Base-by-base conservation (phyloP, 148 eudicot species). In the Rhododendron ferrugineum region DNA sequence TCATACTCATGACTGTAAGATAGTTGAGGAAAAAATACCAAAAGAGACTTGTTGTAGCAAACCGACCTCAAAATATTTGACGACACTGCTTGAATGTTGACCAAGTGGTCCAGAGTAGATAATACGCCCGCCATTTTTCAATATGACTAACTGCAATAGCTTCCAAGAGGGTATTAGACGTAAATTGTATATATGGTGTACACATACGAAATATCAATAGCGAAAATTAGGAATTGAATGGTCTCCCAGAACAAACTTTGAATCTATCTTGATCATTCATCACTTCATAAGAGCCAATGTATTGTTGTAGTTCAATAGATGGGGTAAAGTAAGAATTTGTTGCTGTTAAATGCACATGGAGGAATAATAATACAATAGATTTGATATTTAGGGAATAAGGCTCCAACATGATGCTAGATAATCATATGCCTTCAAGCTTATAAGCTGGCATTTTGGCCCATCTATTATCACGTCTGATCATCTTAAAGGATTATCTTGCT, bases 101-200 rank as follows among this genome's bases (percentile, higher is more conserved):
- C 98, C 98, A 36, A 95, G 80, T 28, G 92, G 94, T 86, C 98
- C 97, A 37, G 93, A 94, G 85, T 95, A 95, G 85, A 95, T 94
- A 64, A 92, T 86, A 44, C 77, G 90, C 11, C 98, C 97, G 6
- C 97, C 96, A 70, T 87, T 64, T 91, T 93, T 92, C 88, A 95
- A 87, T 3, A 95, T 91, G 73, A 94, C 72, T 88, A 95, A 87
- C 98, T 95, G 91, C 88, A 89, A 84, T 4, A 36, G 56, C 75
- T 47, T 60, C 40, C 30, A 78, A 78, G 66, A 8, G 20, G 37
- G 34, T 52, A 46, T 72, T 80, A 81, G 22, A 83, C 16, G n/a
- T 11, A 76, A 54, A 9, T 84, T 36, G 7, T 40, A 0, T 40
- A 0, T 0, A 5, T 40, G 42, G 7, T 5, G 42, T 40, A 40